Conservation (phyloP, 768 basidiomycete species). For the Dioszegia crocea region DNA sequence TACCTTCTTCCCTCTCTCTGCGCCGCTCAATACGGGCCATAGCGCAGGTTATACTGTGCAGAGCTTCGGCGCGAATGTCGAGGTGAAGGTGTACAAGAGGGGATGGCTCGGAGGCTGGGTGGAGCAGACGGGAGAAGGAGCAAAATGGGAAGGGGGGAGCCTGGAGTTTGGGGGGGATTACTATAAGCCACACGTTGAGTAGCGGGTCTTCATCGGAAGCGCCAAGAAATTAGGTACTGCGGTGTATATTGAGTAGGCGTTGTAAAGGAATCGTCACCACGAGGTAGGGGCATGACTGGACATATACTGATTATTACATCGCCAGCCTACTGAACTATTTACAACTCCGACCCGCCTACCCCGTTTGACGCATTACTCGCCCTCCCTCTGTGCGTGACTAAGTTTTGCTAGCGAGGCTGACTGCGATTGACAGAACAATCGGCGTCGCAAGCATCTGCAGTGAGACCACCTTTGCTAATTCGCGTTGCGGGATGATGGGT, state of each 20-base stretch:
- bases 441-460: constrained; percentile 16
- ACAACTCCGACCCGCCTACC: too few species aligned
- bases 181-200: constrained; percentile 23
- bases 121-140: constrained; percentile 10
- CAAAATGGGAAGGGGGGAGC: constrained; percentile 20
- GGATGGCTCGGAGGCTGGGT: constrained; percentile 11
- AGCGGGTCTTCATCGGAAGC: background rate
- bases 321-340: too few species aligned
- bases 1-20: constrained; percentile 29
- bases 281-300: too few species aligned
- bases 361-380: too few species aligned
- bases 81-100: constrained; percentile 20
- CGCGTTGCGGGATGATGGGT: background rate
- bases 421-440: constrained; percentile 8
- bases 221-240: too few species aligned
- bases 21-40: constrained; percentile 29
- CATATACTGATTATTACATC: too few species aligned
- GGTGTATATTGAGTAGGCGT: too few species aligned
- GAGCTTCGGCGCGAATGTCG: constrained; percentile 24
- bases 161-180: constrained; percentile 34
- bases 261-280: too few species aligned
- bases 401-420: background rate
- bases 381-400: too few species aligned
- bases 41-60: constrained; percentile 21
- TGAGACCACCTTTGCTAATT: constrained; percentile 4